Conservation (phyloP, 768 basidiomycete genomes). For the Holtermannia corniformis region DNA sequence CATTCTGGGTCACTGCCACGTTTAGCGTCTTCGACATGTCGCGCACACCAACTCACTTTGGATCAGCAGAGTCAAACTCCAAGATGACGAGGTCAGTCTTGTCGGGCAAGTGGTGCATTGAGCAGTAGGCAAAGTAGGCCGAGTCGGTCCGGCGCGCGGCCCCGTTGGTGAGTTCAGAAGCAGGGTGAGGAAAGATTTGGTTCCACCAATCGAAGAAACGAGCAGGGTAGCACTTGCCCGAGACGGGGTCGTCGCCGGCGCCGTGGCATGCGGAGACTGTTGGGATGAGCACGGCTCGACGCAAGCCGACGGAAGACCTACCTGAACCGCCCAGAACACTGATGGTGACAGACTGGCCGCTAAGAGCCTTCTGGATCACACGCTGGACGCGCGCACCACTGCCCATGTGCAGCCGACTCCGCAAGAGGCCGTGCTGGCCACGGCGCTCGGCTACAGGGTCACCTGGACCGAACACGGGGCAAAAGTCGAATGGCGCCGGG, state of each 20-base stretch:
- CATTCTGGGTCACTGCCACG: constrained; percentile 54
- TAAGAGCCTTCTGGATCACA: constrained; percentile 70
- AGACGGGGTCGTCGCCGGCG: constrained; percentile 80
- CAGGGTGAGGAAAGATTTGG: constrained; percentile 91
- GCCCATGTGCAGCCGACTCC: constrained; percentile 66
- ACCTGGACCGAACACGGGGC: constrained; percentile 72
- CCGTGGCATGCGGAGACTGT: constrained; percentile 93
- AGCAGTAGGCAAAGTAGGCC: constrained; percentile 91
- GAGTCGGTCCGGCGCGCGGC: constrained; percentile 90
- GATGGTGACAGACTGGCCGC: constrained; percentile 79
- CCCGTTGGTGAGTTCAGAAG: constrained; percentile 93
- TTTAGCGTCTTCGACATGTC: neutral
- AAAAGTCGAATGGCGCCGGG: constrained; percentile 72
- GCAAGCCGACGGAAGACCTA: constrained; percentile 41
- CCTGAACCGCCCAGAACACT: constrained; percentile 83
- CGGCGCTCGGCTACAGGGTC: constrained; percentile 73
- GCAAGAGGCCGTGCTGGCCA: constrained; percentile 62
- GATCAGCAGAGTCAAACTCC: constrained; percentile 87
- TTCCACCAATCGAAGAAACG: constrained; percentile 97
- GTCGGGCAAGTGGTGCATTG: constrained; percentile 86
- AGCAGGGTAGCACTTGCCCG: constrained; percentile 78
- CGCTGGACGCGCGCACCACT: constrained; percentile 73
- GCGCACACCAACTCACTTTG: constrained; percentile 53
- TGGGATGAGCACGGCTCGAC: neutral
- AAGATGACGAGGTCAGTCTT: constrained; percentile 87